phyloP scores from a whole-genome alignment of 345 rosid species.

The Erysimum cheiranthoides region DNA sequence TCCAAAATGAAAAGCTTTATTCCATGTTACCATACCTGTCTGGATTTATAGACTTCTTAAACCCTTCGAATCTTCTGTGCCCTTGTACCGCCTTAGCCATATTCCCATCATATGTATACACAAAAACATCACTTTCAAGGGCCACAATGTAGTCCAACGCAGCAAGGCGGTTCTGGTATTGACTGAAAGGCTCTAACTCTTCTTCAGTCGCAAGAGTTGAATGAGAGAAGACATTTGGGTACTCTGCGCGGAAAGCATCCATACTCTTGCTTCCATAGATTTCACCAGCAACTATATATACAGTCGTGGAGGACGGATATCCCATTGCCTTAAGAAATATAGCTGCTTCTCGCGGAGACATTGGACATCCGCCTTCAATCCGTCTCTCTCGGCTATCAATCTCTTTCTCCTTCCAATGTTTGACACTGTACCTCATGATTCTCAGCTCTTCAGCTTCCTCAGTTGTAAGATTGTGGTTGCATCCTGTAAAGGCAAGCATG shows the following conservation, averaged over 20 bases:
- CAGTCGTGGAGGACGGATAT: conserved; percentile 78
- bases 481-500: conserved; percentile 97
- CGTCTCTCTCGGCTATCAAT: conserved; percentile 71
- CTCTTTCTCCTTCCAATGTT: conserved; percentile 98
- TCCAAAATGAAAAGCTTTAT: conserved; percentile 2
- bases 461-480: conserved; percentile 82
- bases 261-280: conserved; percentile 82
- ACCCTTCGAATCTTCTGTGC: conserved; percentile 85
- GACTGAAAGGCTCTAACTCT: conserved; percentile 75
- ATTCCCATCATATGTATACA: conserved; percentile 91
- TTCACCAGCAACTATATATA: conserved; percentile 92
- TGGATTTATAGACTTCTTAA: conserved; percentile 82
- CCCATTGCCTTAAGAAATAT: conserved; percentile 94
- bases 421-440: conserved; percentile 72
- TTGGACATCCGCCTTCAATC: conserved; percentile 88
- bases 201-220: conserved; percentile 76
- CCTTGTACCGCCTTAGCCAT: conserved; percentile 99
- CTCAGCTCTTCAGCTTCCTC: conserved; percentile 76
- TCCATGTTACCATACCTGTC: conserved; percentile 58
- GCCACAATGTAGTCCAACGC: conserved; percentile 92
- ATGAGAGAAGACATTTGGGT: conserved; percentile 84
- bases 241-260: conserved; percentile 73
- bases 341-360: conserved; percentile 99
- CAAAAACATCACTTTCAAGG: conserved; percentile 90
- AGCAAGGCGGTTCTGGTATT: conserved; percentile 90